A percentile compares a stretch with the other conserved stretches of the same genome.
Conservation (phyloP, 2,329 filamentous ascomycete species). For the Cladorrhinum sp. region DNA sequence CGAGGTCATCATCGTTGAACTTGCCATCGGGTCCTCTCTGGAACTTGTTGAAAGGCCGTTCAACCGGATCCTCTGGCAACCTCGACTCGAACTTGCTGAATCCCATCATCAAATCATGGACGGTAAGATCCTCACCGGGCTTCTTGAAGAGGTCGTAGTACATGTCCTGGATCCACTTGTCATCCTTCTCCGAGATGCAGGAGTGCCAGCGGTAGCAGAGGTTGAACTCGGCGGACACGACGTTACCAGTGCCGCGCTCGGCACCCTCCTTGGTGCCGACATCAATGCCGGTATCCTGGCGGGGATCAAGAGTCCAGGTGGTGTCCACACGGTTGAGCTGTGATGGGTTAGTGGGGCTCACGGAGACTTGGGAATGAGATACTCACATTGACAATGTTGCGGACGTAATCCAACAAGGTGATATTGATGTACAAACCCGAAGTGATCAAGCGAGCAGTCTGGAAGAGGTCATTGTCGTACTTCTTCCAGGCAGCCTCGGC, state of each 20-base stretch:
- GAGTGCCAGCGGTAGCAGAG: slow-evolving; percentile 87
- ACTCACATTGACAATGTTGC: slow-evolving; percentile 45
- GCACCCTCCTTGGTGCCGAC: slow-evolving; percentile 54
- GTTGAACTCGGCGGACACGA: slow-evolving; percentile 86
- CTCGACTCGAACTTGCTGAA: slow-evolving; percentile 60
- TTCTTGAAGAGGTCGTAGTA: slow-evolving; percentile 63
- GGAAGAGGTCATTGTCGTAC: slow-evolving; percentile 75
- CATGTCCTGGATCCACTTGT: slow-evolving; percentile 73
- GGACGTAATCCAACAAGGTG: slow-evolving; percentile 72
- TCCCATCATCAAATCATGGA: slow-evolving; percentile 59
- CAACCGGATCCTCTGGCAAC: slow-evolving; percentile 62
- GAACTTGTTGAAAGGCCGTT: slow-evolving; percentile 67
- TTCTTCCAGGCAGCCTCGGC: slow-evolving; percentile 57
- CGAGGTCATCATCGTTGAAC: slow-evolving; percentile 75
- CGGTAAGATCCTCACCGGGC: slow-evolving; percentile 52
- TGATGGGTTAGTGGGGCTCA: not conserved
- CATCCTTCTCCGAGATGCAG: slow-evolving; percentile 70
- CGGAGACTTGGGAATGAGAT: not conserved
- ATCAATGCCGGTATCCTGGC: slow-evolving; percentile 61
- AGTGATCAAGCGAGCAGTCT: slow-evolving; percentile 72
- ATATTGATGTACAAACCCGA: slow-evolving; percentile 77
- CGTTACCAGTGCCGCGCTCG: slow-evolving; percentile 72
- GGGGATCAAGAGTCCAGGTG: slow-evolving; percentile 77
- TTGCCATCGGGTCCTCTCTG: slow-evolving; percentile 62
- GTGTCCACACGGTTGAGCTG: slow-evolving; percentile 65